Evolutionary conservation across 352 stramenopile species (phyloP), one percentile per base, ranked within the genome.

Genomic region (Salisapilia sapeloensis): DNA sequence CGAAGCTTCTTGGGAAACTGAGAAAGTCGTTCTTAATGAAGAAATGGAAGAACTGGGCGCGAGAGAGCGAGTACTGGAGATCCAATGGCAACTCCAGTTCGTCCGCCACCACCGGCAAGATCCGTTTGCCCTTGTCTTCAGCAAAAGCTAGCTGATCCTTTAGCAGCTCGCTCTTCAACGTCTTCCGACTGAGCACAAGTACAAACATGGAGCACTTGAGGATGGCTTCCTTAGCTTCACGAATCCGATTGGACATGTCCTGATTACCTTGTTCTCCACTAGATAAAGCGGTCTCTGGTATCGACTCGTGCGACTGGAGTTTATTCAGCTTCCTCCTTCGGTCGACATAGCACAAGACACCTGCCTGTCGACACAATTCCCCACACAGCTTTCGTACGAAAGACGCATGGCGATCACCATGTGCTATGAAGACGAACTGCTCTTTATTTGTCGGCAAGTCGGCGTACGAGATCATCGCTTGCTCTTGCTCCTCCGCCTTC

Each of bases 361-460:
- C 69, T 12, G 59, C 64, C 17, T 82, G 55, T 7, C 56, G 66
- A 30, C 62, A 82, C 21, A 89, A 40, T 18, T 81, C 59, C 11
- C 59, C 50, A 31, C 69, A 85, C 17, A 89, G 39, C 14, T 78
- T 72, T 23, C 50, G 48, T 4, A 83, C 70, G 45, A 90, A 86
- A 11, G 42, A 53, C n/a, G 52, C 51, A 35, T 90, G 70, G 19
- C 60, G 58, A 27, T 90, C 67, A 13, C 66, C 74, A 30, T 86
- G 70, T n/a, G 56, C 72, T 22, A 90, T 84, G 33, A 86, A 90
- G 3, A 89, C 67, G 34, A 84, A 89, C 26, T 82, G 65, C 25
- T 78, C 33, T 56, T 61, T 1, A 76, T 33, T 24, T 78, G 60
- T 18, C 77, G 40, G 19, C 66, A 61, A 4, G 59, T 54, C 35